Conservation (phyloP, 2,329 filamentous ascomycete genomes). For the Penicillium sp. region DNA sequence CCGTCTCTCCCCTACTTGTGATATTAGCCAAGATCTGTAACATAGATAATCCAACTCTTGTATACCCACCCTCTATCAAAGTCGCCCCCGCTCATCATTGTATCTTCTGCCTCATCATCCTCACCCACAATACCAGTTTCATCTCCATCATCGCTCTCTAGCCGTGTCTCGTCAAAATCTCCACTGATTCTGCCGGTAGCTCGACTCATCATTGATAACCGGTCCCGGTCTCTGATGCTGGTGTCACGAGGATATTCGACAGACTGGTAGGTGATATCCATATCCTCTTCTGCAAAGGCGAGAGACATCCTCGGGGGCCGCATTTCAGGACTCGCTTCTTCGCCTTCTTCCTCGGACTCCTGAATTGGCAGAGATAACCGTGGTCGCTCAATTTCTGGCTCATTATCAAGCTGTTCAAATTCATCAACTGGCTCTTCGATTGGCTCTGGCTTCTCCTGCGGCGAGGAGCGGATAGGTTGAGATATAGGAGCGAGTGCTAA, state of each 20-base stretch:
- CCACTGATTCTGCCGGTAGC: slow-evolving; percentile 48
- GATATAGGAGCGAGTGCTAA: slow-evolving; percentile 51
- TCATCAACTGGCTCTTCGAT: slow-evolving; percentile 26
- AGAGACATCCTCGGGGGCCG: slow-evolving; percentile 40
- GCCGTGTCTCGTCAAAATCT: slow-evolving; percentile 49
- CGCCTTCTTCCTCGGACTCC: slow-evolving; percentile 44
- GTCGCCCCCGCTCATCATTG: slow-evolving; percentile 37
- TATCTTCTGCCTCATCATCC: slow-evolving; percentile 34
- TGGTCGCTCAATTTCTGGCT: slow-evolving; percentile 44
- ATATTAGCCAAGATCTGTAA: slow-evolving; percentile 19
- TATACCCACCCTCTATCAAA: slow-evolving; percentile 39
- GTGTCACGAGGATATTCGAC: slow-evolving; percentile 46
- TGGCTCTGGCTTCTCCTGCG: slow-evolving; percentile 33
- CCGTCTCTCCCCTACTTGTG: slow-evolving; percentile 41
- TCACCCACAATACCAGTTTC: slow-evolving; percentile 40
- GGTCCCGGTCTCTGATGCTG: slow-evolving; percentile 36
- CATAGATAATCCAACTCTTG: slow-evolving; percentile 11
- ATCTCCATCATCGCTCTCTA: slow-evolving; percentile 45
- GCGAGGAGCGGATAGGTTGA: slow-evolving; percentile 48
- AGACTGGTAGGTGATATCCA: slow-evolving; percentile 42
- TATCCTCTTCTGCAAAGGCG: slow-evolving; percentile 47
- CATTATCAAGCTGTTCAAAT: slow-evolving; percentile 49
- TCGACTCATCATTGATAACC: slow-evolving; percentile 45
- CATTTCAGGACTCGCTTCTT: slow-evolving; percentile 41
- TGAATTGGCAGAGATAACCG: slow-evolving; percentile 48